Evolutionary conservation across 352 stramenopile genomes (phyloP).

Genomic region (Pythium periplocum): DNA sequence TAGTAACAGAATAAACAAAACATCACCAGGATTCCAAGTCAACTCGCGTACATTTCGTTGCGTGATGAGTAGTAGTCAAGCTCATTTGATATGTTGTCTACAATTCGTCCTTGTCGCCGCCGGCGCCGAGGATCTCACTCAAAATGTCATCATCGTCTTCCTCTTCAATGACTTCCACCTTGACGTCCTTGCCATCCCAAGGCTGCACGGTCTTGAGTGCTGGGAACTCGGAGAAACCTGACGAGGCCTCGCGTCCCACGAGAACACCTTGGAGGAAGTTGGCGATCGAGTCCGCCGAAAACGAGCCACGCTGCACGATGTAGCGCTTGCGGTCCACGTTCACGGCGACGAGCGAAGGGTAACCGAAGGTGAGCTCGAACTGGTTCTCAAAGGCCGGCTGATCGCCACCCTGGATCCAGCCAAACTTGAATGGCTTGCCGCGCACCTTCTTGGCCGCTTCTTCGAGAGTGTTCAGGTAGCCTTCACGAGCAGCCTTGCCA

Average conservation of each 20-base stretch:
- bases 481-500: constrained; percentile 77
- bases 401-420: constrained; percentile 87
- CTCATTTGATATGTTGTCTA: constrained; percentile 21
- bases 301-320: constrained; percentile 74
- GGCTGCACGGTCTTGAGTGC: constrained; percentile 52
- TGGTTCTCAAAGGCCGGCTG: constrained; percentile 78
- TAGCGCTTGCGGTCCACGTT: constrained; percentile 84
- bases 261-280: constrained; percentile 73
- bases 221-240: constrained; percentile 55
- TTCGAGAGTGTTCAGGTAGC: constrained; percentile 79
- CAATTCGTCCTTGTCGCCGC: constrained; percentile 71
- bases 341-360: constrained; percentile 87
- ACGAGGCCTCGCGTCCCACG: constrained; percentile 58
- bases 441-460: constrained; percentile 81
- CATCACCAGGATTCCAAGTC: constrained; percentile 14
- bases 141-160: constrained; percentile 86
- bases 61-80: background rate
- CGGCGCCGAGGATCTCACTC: constrained; percentile 68
- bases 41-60: background rate
- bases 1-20: constrained; percentile 1
- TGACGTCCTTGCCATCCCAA: constrained; percentile 82
- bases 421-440: constrained; percentile 89
- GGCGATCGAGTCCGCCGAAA: constrained; percentile 60
- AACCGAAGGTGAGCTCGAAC: constrained; percentile 89
- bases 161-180: constrained; percentile 66